Percentiles rank a stretch among this genome's conserved stretches.
phyloP scores from a whole-genome alignment of 148 eudicot species.

The Heliosperma pusillum region DNA sequence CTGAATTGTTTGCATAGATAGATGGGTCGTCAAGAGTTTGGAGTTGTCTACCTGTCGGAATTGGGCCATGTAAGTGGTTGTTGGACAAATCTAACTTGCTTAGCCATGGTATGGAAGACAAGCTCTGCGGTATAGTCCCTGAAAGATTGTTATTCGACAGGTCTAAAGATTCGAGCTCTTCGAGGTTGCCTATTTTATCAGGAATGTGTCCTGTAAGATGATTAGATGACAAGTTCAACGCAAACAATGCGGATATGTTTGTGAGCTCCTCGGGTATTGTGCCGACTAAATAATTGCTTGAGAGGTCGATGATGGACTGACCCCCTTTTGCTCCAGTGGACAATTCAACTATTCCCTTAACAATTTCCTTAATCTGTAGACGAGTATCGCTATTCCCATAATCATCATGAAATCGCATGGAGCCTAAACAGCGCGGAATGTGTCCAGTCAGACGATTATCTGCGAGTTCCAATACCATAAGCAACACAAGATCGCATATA shows the following conservation, averaged over 20 bases:
- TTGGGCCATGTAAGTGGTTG: slow-evolving; percentile 26
- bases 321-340: neutral
- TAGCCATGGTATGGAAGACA: slow-evolving; percentile 12
- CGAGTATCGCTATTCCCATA: neutral
- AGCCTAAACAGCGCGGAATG: neutral
- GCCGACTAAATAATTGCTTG: neutral
- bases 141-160: slow-evolving; percentile 25
- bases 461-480: neutral
- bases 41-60: slow-evolving; percentile 31
- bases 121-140: slow-evolving; percentile 26
- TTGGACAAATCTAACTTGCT: slow-evolving; percentile 19
- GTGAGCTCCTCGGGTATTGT: neutral
- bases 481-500: neutral
- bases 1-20: slow-evolving; percentile 30
- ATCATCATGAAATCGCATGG: neutral
- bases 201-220: neutral
- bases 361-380: neutral
- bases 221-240: neutral
- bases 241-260: neutral
- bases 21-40: slow-evolving; percentile 30
- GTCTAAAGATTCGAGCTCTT: slow-evolving; percentile 20
- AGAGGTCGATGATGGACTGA: slow-evolving; percentile 20
- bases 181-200: neutral
- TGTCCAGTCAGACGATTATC: neutral
- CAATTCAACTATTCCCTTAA: neutral